Evolutionary conservation across 768 basidiomycete species (phyloP), one percentile per base, ranked within the genome.

Genomic region (Naganishia antarctica): DNA sequence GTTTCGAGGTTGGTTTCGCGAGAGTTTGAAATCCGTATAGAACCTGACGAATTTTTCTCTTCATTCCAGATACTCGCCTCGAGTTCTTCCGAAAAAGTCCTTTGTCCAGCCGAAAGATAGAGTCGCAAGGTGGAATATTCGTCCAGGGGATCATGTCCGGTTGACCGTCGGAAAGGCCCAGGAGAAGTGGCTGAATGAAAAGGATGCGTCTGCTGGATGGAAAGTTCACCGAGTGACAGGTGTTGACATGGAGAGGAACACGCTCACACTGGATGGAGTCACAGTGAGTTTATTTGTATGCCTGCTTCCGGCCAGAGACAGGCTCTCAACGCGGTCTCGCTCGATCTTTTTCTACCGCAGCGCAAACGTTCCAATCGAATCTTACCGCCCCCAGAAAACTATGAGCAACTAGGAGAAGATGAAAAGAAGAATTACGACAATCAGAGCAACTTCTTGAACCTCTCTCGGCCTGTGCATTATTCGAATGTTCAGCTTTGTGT

Each of bases 401-500:
- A 66, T 43, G 68, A 70, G 44, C 21, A 34, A 16, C 60, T 69
- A 18, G 37, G 47, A 13, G 64, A 67, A 9, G 66, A 66, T 21
- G 67, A 71, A 15, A 61, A 68, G 50, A 46, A 51, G 26, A 66
- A 68, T 49, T 71, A 66, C 47, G 43, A 63, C 26, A 61, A 66
- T 21, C 66, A 74, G 63, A 57, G 69, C 29, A 65, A 68, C 40
- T 63, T 63, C 45, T 41, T 69, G 44, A 40, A 60, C 50, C 53
- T 67, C 29, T 63, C 64, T 47, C 65, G 75, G 57, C 73, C 72
- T 13, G 65, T 76, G 15, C 73, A 74, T 58, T 76, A 76, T 45
- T 71, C 70, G n/a, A 76, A 76, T 46, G 73, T 76, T 8, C 72
- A 74, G 60, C 61, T 76, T 4, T 74, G 72, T 45, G 66, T 73